Conservation (phyloP, 441 rosid species). For the Euphorbia celastroides region DNA sequence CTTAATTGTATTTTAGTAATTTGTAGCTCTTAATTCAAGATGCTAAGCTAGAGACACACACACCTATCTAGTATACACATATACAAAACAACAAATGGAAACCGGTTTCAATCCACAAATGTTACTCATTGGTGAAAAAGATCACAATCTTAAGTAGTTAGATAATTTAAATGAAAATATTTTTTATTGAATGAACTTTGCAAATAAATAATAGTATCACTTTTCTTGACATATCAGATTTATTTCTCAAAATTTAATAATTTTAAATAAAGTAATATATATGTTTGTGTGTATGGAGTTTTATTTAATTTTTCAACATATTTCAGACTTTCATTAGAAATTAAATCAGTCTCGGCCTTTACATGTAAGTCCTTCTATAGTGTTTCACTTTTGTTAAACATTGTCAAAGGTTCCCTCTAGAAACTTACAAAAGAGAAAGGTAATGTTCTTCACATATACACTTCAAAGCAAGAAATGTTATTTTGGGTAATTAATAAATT, state of each 20-base stretch:
- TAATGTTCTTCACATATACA: conserved; percentile 20
- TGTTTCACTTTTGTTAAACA: conserved; percentile 33
- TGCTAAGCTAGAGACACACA: conserved; percentile 2
- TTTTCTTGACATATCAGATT: too few species aligned
- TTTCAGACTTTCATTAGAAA: too few species aligned
- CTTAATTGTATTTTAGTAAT: conserved; percentile 21
- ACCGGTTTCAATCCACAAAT: not conserved
- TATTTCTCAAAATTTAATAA: too few species aligned
- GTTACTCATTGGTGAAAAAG: conserved; percentile 21
- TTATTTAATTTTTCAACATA: too few species aligned
- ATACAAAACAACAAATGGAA: not conserved
- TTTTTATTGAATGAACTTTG: not conserved
- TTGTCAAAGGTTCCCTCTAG: not conserved
- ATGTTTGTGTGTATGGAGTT: too few species aligned
- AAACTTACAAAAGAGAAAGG: conserved; percentile 13
- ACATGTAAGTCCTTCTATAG: too few species aligned
- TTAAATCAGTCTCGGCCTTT: too few species aligned
- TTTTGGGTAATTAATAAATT: not conserved
- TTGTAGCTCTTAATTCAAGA: conserved; percentile 26
- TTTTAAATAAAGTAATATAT: too few species aligned
- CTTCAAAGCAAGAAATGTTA: conserved; percentile 32
- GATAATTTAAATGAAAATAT: conserved; percentile 13
- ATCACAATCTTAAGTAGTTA: conserved; percentile 19
- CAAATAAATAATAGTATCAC: not conserved
- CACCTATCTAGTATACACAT: not conserved